Base-by-base conservation (phyloP, 169 alveolate species). In the Plasmodium billcollinsi region DNA sequence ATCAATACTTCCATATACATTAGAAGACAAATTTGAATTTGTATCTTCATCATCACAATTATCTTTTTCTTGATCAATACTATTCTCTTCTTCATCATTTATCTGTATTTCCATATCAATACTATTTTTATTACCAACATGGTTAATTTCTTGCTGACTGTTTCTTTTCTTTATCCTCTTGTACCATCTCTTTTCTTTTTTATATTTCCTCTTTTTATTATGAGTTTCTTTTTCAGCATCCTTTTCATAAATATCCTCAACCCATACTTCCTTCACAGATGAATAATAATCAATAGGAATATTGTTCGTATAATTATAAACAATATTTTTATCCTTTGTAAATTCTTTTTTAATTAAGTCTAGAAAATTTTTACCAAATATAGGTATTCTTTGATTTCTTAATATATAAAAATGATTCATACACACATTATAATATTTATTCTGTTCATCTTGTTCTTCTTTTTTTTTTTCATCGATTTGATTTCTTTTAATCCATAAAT, bases 401-500 rank as follows among this genome's bases (percentile, higher is more conserved):
- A 78, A 11, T 8, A 12, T 50, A 21, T 43, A 49, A 9, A 49
- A 78, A 9, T 78, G 15, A 49, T 20, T 65, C 14, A 66, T 2
- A 29, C 21, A 62, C 20, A 14, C 33, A 15, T 74, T 26, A 14
- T 56, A 56, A 18, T 15, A 12, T 18, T 12, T 18, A 0, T 65
- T 78, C 6, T 50, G 43, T 20, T 52, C 39, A 11, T 78, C 54
- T 20, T 78, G 72, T 21, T 20, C 7, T 47, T 70, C 58, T 15
- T 26, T 63, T 9, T 11, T 33, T 11, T 52, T 66, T 12, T 78
- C 89, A 14, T 50, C n/a, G 15, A 4, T 24, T 2, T 56, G 52
- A 12, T 78, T 24, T 21, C 70, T 78, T 24, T 66, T 78, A 14
- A 78, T 18, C 89, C 89, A 78, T 39, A 78, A 50, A 11, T 78